Evolutionary conservation across 2,329 filamentous ascomycete species (phyloP).

Genomic region (Whalleya microplaca): DNA sequence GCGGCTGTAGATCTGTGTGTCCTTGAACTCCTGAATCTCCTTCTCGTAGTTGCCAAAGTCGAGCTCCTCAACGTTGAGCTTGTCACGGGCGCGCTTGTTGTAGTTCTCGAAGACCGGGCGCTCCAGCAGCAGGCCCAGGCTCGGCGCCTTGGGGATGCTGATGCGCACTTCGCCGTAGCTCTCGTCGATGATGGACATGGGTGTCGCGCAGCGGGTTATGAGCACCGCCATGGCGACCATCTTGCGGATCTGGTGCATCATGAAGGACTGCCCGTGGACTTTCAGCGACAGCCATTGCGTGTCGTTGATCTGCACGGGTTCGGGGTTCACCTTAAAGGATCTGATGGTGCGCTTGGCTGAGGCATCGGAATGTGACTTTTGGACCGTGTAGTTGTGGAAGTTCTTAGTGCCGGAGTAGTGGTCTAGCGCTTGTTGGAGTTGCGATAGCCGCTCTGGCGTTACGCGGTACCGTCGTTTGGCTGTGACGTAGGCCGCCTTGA

Average conservation of each 20-base stretch:
- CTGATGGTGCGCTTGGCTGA: constrained; percentile 91
- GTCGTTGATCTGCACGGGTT: constrained; percentile 82
- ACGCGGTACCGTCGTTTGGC: constrained; percentile 88
- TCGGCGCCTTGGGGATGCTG: constrained; percentile 91
- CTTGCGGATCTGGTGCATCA: constrained; percentile 99
- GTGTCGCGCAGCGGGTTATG: constrained; percentile 81
- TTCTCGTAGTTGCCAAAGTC: constrained; percentile 79
- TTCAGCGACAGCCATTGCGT: constrained; percentile 96
- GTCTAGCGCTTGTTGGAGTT: constrained; percentile 75
- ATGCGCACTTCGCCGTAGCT: constrained; percentile 75
- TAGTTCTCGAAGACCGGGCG: constrained; percentile 89
- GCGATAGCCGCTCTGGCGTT: constrained; percentile 68
- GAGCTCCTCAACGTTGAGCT: constrained; percentile 68
- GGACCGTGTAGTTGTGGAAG: constrained; percentile 97
- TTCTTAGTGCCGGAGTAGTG: constrained; percentile 84
- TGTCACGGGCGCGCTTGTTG: constrained; percentile 71
- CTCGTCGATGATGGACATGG: constrained; percentile 70
- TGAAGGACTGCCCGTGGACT: constrained; percentile 97
- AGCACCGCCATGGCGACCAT: constrained; percentile 95
- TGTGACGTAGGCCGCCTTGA: constrained; percentile 80
- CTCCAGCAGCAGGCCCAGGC: constrained; percentile 85
- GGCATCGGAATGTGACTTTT: constrained; percentile 79
- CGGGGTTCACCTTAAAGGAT: constrained; percentile 78
- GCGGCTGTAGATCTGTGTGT: constrained; percentile 85
- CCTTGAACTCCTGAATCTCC: constrained; percentile 86